Percentiles rank a stretch among this genome's conserved stretches.
Conservation (phyloP, 352 stramenopile species). For the Phytophthora cactorum region DNA sequence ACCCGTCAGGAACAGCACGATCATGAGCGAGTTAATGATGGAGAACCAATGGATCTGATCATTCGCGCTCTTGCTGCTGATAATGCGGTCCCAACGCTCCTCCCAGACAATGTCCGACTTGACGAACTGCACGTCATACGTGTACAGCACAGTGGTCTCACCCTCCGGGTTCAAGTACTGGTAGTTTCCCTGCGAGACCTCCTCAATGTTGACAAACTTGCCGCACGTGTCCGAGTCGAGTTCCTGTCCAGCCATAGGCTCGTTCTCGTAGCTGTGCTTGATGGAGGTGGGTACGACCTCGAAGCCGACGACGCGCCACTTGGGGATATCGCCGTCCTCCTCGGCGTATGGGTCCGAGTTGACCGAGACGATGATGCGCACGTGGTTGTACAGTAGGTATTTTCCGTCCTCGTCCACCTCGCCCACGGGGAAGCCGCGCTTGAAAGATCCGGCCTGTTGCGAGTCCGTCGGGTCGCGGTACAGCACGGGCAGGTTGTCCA, state of each 20-base stretch:
- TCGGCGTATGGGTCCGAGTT: conserved; percentile 85
- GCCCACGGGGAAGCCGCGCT: conserved; percentile 93
- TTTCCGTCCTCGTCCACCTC: conserved; percentile 91
- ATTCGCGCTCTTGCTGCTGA: conserved; percentile 95
- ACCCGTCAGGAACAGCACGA: conserved; percentile 99
- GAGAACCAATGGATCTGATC: conserved; percentile 99
- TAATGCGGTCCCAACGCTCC: conserved; percentile 99
- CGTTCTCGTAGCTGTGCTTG: conserved; percentile 91
- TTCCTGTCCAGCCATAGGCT: conserved; percentile 80
- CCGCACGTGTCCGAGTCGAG: conserved; percentile 84
- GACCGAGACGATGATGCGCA: conserved; percentile 95
- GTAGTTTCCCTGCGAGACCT: conserved; percentile 82
- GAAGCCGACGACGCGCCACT: conserved; percentile 95
- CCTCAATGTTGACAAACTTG: conserved; percentile 91
- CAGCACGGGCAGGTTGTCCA: conserved; percentile 92
- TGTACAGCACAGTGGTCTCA: conserved; percentile 95
- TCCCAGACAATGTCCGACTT: conserved; percentile 96
- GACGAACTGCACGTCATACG: conserved; percentile 98
- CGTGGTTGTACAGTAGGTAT: conserved; percentile 98
- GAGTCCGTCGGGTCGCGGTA: conserved; percentile 83
- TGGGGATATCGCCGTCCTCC: conserved; percentile 52
- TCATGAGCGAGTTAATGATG: conserved; percentile 99
- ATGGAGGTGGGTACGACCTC: conserved; percentile 97
- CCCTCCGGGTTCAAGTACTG: conserved; percentile 78
- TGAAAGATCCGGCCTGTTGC: conserved; percentile 76